Evolutionary conservation across 2,329 filamentous ascomycete species (phyloP).

Genomic region (Beauveria medogensis): DNA sequence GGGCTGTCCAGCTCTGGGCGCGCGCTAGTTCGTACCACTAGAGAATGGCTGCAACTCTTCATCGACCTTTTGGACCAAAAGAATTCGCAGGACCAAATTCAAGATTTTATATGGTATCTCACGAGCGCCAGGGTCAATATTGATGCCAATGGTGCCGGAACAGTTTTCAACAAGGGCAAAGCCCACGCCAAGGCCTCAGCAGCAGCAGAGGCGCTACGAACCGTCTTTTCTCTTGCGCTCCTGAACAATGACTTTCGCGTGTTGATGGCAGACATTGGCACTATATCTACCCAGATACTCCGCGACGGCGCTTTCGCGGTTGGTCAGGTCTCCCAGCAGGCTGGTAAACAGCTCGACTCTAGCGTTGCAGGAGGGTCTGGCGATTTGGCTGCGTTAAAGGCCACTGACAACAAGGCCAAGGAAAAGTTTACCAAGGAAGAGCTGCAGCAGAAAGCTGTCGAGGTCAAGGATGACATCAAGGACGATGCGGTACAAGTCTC

Average conservation of each 20-base stretch:
- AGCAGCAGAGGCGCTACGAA: slow-evolving; percentile 71
- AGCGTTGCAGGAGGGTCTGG: slow-evolving; percentile 14
- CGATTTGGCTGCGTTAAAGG: slow-evolving; percentile 16
- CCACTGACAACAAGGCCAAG: slow-evolving; percentile 8
- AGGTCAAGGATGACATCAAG: slow-evolving; percentile 45
- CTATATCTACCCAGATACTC: slow-evolving; percentile 76
- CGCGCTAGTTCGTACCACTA: slow-evolving; percentile 61
- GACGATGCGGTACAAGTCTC: slow-evolving; percentile 47
- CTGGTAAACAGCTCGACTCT: slow-evolving; percentile 66
- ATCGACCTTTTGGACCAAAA: slow-evolving; percentile 78
- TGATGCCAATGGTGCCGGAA: slow-evolving; percentile 22
- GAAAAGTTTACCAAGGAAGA: slow-evolving; percentile 50
- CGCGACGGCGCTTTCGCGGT: slow-evolving; percentile 76
- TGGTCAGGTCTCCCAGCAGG: slow-evolving; percentile 65
- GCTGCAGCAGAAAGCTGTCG: slow-evolving; percentile 47
- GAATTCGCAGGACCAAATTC: slow-evolving; percentile 76
- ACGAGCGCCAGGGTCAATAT: slow-evolving; percentile 57
- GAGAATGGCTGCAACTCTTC: slow-evolving; percentile 68
- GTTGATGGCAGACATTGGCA: slow-evolving; percentile 72
- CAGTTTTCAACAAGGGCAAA: slow-evolving; percentile 23
- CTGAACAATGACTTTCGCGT: slow-evolving; percentile 86
- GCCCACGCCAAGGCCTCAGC: slow-evolving; percentile 24
- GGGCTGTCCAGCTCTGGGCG: slow-evolving; percentile 73
- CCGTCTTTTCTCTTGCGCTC: slow-evolving; percentile 74
- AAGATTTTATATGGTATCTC: slow-evolving; percentile 85